Percentiles rank a stretch among this genome's conserved stretches.
These are phyloP conservation scores for Monosporascus sp. DNA, from an alignment of 2,329 filamentous ascomycete genomes.

Conservation along the genomic window DNA sequence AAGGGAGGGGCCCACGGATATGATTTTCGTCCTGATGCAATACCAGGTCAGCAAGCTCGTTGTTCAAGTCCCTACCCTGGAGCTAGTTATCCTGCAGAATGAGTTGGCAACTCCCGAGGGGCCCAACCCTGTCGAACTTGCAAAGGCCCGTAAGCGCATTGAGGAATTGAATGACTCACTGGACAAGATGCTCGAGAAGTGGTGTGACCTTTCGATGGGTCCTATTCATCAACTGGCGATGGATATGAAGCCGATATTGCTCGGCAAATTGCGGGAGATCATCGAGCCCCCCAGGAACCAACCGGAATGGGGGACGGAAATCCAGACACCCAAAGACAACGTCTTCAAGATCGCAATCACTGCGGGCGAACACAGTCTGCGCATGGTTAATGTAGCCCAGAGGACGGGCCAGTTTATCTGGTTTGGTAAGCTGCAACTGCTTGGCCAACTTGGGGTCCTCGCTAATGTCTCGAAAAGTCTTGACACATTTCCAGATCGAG, in stretches of 20 bases:
- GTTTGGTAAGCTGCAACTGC: conserved; percentile 39
- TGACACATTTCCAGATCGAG: conserved; percentile 49
- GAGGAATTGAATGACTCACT: conserved; percentile 38
- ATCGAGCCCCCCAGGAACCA: conserved; percentile 41
- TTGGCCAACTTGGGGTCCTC: background rate
- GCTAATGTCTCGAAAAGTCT: conserved; percentile 17
- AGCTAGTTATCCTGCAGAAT: conserved; percentile 43
- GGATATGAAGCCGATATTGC: conserved; percentile 41
- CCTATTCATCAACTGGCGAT: conserved; percentile 47
- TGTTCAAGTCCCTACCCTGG: conserved; percentile 42
- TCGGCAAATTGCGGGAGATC: conserved; percentile 44
- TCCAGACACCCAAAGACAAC: conserved; percentile 45
- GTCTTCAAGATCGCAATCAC: conserved; percentile 50
- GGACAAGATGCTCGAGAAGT: conserved; percentile 41
- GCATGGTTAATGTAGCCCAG: conserved; percentile 37
- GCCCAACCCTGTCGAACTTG: conserved; percentile 25
- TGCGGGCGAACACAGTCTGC: conserved; percentile 42
- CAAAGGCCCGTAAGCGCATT: conserved; percentile 38
- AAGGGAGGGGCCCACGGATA: conserved; percentile 54
- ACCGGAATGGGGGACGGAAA: conserved; percentile 45
- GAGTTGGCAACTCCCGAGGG: conserved; percentile 29
- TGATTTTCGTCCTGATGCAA: conserved; percentile 50
- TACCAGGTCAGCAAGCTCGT: conserved; percentile 48
- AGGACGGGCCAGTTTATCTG: conserved; percentile 45
- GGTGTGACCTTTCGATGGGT: conserved; percentile 47